A percentile compares a stretch with the other conserved stretches of the same genome.
phyloP scores from a whole-genome alignment of 2,329 filamentous ascomycete species.

The Parascedosporium putredinis region DNA sequence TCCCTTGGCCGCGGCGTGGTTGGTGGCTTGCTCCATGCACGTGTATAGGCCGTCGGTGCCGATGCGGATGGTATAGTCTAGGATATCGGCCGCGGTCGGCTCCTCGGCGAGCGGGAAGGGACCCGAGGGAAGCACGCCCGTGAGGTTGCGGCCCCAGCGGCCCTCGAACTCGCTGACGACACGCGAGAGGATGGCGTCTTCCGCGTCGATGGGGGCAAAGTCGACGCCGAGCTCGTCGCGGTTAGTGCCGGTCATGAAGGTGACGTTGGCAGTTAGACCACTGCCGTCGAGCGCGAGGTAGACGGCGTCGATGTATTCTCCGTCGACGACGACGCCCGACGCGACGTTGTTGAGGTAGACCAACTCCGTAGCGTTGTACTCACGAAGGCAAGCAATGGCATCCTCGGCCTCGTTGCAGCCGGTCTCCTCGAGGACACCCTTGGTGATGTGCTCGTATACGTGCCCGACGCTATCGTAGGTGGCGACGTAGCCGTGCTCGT shows the following conservation, averaged over 20 bases:
- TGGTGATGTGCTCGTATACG: slow-evolving; percentile 14
- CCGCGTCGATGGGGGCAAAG: slow-evolving; percentile 16
- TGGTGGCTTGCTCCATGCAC: slow-evolving; percentile 24
- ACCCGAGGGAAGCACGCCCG: slow-evolving; percentile 11
- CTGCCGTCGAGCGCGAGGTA: slow-evolving; percentile 18
- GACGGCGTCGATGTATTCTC: slow-evolving; percentile 17
- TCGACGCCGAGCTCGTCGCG: slow-evolving; percentile 25
- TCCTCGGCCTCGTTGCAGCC: slow-evolving; percentile 17
- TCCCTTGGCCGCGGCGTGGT: slow-evolving; percentile 21
- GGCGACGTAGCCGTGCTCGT: slow-evolving; percentile 11
- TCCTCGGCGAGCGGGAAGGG: slow-evolving; percentile 11
- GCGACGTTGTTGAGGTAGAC: slow-evolving; percentile 19
- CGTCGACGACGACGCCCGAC: slow-evolving; percentile 19
- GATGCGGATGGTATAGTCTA: slow-evolving; percentile 23
- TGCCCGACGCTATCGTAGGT: slow-evolving; percentile 15
- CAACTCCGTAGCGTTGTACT: slow-evolving; percentile 18
- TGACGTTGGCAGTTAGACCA: slow-evolving; percentile 16
- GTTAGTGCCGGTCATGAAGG: slow-evolving; percentile 25
- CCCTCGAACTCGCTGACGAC: slow-evolving; percentile 14
- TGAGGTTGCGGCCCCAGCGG: slow-evolving; percentile 13
- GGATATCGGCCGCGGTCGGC: slow-evolving; percentile 13
- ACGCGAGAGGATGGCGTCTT: slow-evolving; percentile 14
- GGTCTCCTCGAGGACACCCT: slow-evolving; percentile 15
- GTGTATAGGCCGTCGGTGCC: slow-evolving; percentile 16
- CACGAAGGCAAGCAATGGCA: slow-evolving; percentile 16